Conservation (phyloP, 805 yeast genomes). For the Brettanomyces bruxellensis region DNA sequence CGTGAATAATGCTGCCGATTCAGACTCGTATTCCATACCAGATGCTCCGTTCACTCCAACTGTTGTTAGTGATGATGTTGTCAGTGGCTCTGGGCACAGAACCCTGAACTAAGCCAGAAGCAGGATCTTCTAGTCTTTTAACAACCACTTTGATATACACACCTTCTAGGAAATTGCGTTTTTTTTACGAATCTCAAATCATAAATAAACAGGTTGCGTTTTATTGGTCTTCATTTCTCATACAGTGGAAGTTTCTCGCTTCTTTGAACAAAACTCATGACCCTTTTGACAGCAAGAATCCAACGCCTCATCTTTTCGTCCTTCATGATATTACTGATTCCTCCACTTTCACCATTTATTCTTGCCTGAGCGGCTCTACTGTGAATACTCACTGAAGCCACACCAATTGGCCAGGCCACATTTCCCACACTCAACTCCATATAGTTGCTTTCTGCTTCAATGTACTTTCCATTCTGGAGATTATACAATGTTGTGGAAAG, state of each 20-base stretch:
- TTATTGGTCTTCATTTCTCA: too few relatives aligned
- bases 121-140: too few relatives aligned
- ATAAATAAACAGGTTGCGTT: too few relatives aligned
- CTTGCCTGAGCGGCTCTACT: slow-evolving; percentile 56
- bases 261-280: slow-evolving; percentile 36
- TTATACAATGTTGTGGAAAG: slow-evolving; percentile 51
- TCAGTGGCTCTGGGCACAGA: slow-evolving; percentile 18
- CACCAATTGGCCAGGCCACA: slow-evolving; percentile 91
- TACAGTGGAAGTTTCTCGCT: too few relatives aligned
- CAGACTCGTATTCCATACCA: slow-evolving; percentile 7
- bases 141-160: too few relatives aligned
- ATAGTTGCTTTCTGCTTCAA: slow-evolving; percentile 57
- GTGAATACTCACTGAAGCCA: slow-evolving; percentile 71
- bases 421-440: slow-evolving; percentile 75
- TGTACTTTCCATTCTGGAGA: slow-evolving; percentile 44
- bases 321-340: slow-evolving; percentile 65
- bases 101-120: slow-evolving; percentile 3
- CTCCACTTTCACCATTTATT: slow-evolving; percentile 37
- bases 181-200: too few relatives aligned
- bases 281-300: slow-evolving; percentile 66
- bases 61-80: slow-evolving; percentile 20
- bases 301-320: slow-evolving; percentile 69
- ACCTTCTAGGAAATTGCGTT: too few relatives aligned
- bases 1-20: slow-evolving; percentile 18
- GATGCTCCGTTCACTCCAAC: slow-evolving; percentile 22